These are phyloP conservation scores for Hygrocybe punicea DNA, from an alignment of 768 basidiomycete species.

Conservation along the genomic window DNA sequence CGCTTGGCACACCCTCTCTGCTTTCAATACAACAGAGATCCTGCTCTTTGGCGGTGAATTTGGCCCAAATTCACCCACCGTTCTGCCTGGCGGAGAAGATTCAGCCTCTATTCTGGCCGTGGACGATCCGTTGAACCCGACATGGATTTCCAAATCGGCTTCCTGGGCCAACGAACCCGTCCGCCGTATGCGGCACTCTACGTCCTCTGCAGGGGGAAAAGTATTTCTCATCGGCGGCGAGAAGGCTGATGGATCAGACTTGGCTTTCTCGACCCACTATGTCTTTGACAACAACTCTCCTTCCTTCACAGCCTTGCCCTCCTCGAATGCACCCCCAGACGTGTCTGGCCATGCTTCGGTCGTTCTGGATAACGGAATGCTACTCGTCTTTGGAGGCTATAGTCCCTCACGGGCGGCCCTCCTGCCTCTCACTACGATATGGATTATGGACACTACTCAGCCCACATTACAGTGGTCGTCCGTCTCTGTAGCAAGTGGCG, in stretches of 20 bases:
- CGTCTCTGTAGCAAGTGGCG: conserved; percentile 35
- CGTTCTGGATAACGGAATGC: conserved; percentile 62
- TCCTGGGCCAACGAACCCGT: conserved; percentile 66
- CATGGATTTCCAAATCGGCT: conserved; percentile 46
- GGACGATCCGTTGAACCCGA: conserved; percentile 33
- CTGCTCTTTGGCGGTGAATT: conserved; percentile 78
- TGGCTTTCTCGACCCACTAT: conserved; percentile 61
- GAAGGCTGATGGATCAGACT: conserved; percentile 73
- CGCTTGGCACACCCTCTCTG: conserved; percentile 78
- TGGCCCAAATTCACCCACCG: conserved; percentile 52
- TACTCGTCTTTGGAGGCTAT: conserved; percentile 77
- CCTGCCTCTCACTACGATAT: conserved; percentile 57
- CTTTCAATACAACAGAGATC: conserved; percentile 50
- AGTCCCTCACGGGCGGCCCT: conserved; percentile 45
- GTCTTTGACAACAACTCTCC: conserved; percentile 50
- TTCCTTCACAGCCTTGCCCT: conserved; percentile 55
- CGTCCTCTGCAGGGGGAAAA: conserved; percentile 48
- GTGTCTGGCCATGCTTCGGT: conserved; percentile 71
- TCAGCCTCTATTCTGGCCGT: conserved; percentile 60
- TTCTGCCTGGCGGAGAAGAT: conserved; percentile 52
- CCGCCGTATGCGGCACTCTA: conserved; percentile 73
- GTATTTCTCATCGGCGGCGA: conserved; percentile 78
- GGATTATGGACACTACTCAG: conserved; percentile 58
- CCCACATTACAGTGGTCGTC: conserved; percentile 48
- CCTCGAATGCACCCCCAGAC: conserved; percentile 57